Evolutionary conservation across 306 rosid genomes (phyloP), one percentile per base, ranked within the genome.

Genomic region (Acacia crassicarpa): DNA sequence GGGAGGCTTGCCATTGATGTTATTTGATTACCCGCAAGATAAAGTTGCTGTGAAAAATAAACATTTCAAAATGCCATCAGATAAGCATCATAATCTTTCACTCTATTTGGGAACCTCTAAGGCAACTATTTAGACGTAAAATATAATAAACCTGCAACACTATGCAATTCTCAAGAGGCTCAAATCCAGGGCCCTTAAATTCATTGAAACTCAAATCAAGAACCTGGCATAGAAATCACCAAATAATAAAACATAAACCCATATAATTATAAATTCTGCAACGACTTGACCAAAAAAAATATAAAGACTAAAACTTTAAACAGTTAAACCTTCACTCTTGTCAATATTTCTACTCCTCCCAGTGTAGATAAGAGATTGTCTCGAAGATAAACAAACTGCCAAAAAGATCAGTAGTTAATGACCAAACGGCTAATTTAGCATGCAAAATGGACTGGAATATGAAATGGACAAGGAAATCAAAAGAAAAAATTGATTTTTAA

Each of bases 11-110:
- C 96, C 86, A 96, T 85, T 63, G 99, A 93, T 15, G 98, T 96
- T 85, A 96, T 93, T 88, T 96, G 99, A 84, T 96, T 96, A 78
- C 99, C 99, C 86, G 99, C 97, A 84, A 96, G 97, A 88, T 96
- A 96, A 49, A 96, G 91, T 93, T 96, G 99, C 98, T 95, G 75
- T 71, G 27, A 73, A 85, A 80, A 30, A 79, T 48, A 71, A 76
- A 48, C 59, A 80, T 77, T 67, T 78, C 81, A 84, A n/a, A 71
- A 73, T 33, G 20, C 48, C 51, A 67, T 49, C 59, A 66, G 49
- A 35, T 53, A 59, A 59, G 61, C 48, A 78, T 77, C 67, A 30
- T 10, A 77, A 40, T 62, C 67, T 43, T 68, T 22, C 15, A 72
- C 30, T 32, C 14, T 76, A 53, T 35, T 44, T 35, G 16, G 56